Percentiles rank a stretch among this genome's conserved stretches.
phyloP scores from a whole-genome alignment of 2,329 filamentous ascomycete species.

The Chaetomiaceae sp. region DNA sequence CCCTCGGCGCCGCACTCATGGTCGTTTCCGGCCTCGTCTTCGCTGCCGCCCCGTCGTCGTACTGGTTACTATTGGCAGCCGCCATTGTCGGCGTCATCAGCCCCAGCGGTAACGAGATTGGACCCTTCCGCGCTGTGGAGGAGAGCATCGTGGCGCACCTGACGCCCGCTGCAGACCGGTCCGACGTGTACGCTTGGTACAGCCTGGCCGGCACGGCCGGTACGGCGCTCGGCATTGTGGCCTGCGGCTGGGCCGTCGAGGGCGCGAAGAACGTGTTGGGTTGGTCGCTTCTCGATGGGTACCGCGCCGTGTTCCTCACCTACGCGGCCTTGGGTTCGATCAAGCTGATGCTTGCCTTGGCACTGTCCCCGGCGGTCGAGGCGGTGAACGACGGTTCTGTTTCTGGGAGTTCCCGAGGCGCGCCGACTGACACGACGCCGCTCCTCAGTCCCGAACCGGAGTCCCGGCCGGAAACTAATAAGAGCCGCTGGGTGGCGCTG shows the following conservation, averaged over 20 bases:
- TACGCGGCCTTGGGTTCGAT: neutral
- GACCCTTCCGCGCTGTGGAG: constrained; percentile 63
- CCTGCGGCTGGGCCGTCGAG: constrained; percentile 48
- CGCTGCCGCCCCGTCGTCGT: constrained; percentile 46
- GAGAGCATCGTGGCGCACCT: constrained; percentile 61
- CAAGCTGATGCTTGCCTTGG: neutral
- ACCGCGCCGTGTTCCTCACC: constrained; percentile 28
- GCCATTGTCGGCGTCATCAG: constrained; percentile 59
- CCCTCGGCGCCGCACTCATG: constrained; percentile 54
- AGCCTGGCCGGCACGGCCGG: constrained; percentile 52
- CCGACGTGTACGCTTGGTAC: constrained; percentile 64
- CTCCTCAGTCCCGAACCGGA: neutral
- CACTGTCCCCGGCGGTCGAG: neutral
- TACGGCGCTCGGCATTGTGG: constrained; percentile 49
- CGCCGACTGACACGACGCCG: constrained; percentile 35
- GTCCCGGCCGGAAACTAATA: neutral
- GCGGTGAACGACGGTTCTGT: constrained; percentile 29
- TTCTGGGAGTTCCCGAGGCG: constrained; percentile 53
- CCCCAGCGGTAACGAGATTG: constrained; percentile 62
- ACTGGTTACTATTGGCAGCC: constrained; percentile 54
- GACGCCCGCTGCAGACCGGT: constrained; percentile 48
- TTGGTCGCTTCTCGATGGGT: constrained; percentile 48
- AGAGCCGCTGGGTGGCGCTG: neutral
- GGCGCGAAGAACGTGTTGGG: constrained; percentile 40
- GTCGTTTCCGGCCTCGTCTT: constrained; percentile 51